These are phyloP conservation scores for Aspergillus sp. DNA, from an alignment of 2,329 filamentous ascomycete species.

Conservation along the genomic window DNA sequence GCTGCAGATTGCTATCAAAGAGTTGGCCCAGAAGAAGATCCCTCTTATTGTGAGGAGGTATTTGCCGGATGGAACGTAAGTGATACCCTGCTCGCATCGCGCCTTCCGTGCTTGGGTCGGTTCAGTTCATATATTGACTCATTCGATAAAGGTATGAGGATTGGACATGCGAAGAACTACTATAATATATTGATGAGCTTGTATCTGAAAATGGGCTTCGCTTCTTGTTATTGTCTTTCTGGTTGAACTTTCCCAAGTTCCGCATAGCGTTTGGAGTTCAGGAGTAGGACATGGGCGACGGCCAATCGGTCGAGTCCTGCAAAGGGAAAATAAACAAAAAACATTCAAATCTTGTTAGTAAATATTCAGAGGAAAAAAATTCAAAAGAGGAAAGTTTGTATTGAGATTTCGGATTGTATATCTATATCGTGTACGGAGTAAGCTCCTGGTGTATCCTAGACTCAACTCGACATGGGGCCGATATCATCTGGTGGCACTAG, in stretches of 20 bases:
- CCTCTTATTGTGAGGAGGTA: conserved; percentile 93
- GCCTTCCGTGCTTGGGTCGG: background rate
- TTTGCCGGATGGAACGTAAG: conserved; percentile 93
- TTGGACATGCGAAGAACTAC: conserved; percentile 96
- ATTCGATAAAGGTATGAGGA: conserved; percentile 78
- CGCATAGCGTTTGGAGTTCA: conserved; percentile 46
- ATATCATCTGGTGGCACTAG: too few relatives aligned
- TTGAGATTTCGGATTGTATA: background rate
- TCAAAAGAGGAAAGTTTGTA: conserved; percentile 8
- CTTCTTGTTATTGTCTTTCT: conserved; percentile 13
- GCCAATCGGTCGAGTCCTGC: conserved; percentile 16
- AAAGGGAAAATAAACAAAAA: conserved; percentile 9
- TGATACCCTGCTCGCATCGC: background rate
- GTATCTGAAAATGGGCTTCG: conserved; percentile 21
- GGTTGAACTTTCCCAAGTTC: conserved; percentile 12
- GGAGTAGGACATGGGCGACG: conserved; percentile 24
- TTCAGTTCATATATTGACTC: conserved; percentile 13
- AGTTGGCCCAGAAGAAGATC: conserved; percentile 97
- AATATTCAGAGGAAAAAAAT: conserved; percentile 1
- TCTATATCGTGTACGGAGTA: too few relatives aligned
- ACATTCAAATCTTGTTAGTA: background rate
- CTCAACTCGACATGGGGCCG: too few relatives aligned
- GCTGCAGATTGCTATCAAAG: conserved; percentile 95
- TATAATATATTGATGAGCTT: conserved; percentile 44
- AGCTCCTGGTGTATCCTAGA: too few relatives aligned